phyloP scores from a whole-genome alignment of 129 eudicot genomes.

The Arctium minus region DNA sequence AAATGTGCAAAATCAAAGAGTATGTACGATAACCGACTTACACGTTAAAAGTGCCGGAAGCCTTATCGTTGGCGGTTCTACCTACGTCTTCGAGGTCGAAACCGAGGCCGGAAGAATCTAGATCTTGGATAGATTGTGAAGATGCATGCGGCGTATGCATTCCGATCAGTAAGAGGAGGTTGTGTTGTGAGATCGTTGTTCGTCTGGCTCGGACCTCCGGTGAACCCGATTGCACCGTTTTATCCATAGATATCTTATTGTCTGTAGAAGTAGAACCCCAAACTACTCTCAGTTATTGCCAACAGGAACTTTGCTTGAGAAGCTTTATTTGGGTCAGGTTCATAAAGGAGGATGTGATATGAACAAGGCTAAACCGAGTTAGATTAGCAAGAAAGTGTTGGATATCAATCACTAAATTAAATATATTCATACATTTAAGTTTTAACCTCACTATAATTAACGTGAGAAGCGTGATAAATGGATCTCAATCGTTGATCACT shows the following conservation, averaged over 20 bases:
- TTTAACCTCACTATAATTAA: too few species aligned
- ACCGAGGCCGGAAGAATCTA: conserved; percentile 43
- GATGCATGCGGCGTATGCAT: conserved; percentile 74
- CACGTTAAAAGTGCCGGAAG: conserved; percentile 74
- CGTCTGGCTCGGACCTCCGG: conserved; percentile 64
- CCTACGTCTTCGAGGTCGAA: conserved; percentile 91
- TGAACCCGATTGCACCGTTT: conserved; percentile 78
- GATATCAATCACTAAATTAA: too few species aligned
- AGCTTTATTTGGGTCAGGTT: background rate
- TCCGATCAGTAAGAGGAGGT: conserved; percentile 77
- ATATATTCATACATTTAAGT: too few species aligned
- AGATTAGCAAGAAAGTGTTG: too few species aligned
- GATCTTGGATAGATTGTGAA: conserved; percentile 32
- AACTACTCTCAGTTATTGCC: background rate
- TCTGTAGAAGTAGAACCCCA: background rate
- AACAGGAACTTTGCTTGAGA: conserved; percentile 7
- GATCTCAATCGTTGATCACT: too few species aligned
- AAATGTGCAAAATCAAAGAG: background rate
- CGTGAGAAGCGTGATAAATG: too few species aligned
- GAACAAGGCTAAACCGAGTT: too few species aligned
- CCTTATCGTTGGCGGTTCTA: conserved; percentile 65
- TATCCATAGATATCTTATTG: conserved; percentile 40
- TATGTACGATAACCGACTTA: conserved; percentile 20
- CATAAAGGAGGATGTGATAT: too few species aligned
- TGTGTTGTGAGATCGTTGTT: conserved; percentile 41